Evolutionary conservation across 176 grass and related monocot species (phyloP).

Genomic region (Oryza nivara): DNA sequence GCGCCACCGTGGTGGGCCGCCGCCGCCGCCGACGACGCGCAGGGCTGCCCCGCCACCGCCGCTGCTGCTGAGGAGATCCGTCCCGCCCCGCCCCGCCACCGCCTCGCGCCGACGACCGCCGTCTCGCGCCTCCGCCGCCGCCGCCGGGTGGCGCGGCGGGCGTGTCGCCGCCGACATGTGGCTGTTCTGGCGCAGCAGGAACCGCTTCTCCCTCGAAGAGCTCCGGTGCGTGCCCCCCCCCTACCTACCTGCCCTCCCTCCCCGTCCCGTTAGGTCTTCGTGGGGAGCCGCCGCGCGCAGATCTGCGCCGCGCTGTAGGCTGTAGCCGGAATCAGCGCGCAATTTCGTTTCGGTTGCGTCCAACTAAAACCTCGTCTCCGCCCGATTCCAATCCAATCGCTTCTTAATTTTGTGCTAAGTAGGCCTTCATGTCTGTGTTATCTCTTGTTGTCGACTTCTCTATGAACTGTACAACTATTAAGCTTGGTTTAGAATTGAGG

Average conservation of each 20-base stretch:
- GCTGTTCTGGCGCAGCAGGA: slow-evolving; percentile 91
- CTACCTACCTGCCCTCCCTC: neutral
- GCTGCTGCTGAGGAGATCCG: slow-evolving; percentile 20
- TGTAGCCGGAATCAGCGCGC: neutral
- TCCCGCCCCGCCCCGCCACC: neutral
- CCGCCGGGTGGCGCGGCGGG: slow-evolving; percentile 12
- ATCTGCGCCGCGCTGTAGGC: slow-evolving; percentile 22
- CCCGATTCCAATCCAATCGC: slow-evolving; percentile 11
- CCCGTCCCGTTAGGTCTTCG: slow-evolving; percentile 34
- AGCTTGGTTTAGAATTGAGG: slow-evolving; percentile 2
- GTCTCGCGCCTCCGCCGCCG: neutral
- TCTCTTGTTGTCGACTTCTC: neutral
- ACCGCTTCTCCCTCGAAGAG: slow-evolving; percentile 93
- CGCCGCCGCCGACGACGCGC: neutral
- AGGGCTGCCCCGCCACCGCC: neutral
- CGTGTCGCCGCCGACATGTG: slow-evolving; percentile 71
- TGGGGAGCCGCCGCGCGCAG: slow-evolving; percentile 19
- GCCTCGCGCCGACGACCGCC: neutral
- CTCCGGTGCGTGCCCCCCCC: slow-evolving; percentile 64
- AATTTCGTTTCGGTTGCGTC: neutral
- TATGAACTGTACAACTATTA: neutral
- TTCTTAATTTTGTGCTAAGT: slow-evolving; percentile 9
- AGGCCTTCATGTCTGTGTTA: neutral
- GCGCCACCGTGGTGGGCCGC: slow-evolving; percentile 25
- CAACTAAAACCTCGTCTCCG: neutral